These are phyloP conservation scores for Eutrema salsugineum DNA, from an alignment of 441 rosid genomes.

Conservation along the genomic window DNA sequence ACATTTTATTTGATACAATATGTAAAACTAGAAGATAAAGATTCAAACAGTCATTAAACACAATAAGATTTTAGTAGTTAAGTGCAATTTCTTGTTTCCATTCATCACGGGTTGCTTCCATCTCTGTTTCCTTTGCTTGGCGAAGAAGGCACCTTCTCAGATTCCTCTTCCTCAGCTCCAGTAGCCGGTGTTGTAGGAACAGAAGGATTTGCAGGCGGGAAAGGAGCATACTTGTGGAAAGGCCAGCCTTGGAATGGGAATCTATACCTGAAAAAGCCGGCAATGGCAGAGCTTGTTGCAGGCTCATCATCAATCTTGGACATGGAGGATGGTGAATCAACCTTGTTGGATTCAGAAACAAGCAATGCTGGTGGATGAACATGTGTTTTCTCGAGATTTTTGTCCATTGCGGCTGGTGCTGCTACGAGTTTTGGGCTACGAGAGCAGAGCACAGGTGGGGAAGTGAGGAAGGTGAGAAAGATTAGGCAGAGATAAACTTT, in stretches of 20 bases:
- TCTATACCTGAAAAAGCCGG: constrained; percentile 22
- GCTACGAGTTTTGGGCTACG: constrained; percentile 7
- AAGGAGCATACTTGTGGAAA: constrained; percentile 30
- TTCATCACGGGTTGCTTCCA: constrained; percentile 21
- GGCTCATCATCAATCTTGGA: constrained; percentile 21
- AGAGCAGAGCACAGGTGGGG: constrained; percentile 19
- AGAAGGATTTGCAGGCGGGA: constrained; percentile 24
- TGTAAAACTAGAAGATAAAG: constrained; percentile 14
- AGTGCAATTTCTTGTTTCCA: not conserved
- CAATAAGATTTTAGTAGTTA: not conserved
- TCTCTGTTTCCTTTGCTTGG: constrained; percentile 25
- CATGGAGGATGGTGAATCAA: constrained; percentile 22
- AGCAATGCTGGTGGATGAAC: constrained; percentile 15
- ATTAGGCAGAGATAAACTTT: constrained; percentile 18
- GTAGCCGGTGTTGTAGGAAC: constrained; percentile 18
- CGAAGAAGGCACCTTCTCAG: constrained; percentile 27
- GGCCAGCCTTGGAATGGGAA: constrained; percentile 37
- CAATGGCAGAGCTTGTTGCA: constrained; percentile 7
- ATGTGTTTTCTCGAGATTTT: not conserved
- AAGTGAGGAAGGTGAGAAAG: constrained; percentile 17
- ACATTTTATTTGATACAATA: constrained; percentile 24
- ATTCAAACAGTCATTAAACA: not conserved
- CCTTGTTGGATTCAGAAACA: constrained; percentile 2
- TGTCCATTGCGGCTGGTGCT: constrained; percentile 6
- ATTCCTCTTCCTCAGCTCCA: constrained; percentile 21